Evolutionary conservation across 2,329 filamentous ascomycete species (phyloP).

Genomic region (Leptographium wingfieldii): DNA sequence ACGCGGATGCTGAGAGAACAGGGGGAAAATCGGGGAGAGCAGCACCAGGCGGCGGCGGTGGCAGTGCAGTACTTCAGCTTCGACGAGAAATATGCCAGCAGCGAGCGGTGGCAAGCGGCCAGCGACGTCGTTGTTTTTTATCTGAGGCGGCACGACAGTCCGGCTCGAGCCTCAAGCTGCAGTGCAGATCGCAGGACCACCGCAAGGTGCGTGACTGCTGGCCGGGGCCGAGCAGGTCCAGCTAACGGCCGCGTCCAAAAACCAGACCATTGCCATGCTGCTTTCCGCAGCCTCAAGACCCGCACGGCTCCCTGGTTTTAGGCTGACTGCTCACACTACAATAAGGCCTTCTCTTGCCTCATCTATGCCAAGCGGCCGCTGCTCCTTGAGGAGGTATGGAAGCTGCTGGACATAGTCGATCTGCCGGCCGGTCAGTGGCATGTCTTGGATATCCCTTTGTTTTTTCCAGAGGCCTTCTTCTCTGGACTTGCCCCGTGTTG

Average conservation of each 20-base stretch:
- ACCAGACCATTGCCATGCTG: background rate
- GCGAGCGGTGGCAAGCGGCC: background rate
- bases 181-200: conserved; percentile 1
- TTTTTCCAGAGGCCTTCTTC: background rate
- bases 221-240: background rate
- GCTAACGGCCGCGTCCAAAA: background rate
- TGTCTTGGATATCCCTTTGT: background rate
- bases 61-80: conserved; percentile 2
- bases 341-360: background rate
- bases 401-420: background rate
- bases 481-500: background rate
- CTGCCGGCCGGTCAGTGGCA: background rate
- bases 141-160: background rate
- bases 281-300: background rate
- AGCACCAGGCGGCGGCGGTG: background rate
- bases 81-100: background rate
- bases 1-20: background rate
- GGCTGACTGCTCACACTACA: background rate
- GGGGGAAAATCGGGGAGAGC: background rate
- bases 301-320: background rate
- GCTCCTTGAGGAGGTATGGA: background rate
- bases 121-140: background rate
- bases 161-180: background rate
- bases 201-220: background rate
- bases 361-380: conserved; percentile 2